phyloP scores from a whole-genome alignment of 1,284 basidiomycete species.

The Testicularia cyperi region DNA sequence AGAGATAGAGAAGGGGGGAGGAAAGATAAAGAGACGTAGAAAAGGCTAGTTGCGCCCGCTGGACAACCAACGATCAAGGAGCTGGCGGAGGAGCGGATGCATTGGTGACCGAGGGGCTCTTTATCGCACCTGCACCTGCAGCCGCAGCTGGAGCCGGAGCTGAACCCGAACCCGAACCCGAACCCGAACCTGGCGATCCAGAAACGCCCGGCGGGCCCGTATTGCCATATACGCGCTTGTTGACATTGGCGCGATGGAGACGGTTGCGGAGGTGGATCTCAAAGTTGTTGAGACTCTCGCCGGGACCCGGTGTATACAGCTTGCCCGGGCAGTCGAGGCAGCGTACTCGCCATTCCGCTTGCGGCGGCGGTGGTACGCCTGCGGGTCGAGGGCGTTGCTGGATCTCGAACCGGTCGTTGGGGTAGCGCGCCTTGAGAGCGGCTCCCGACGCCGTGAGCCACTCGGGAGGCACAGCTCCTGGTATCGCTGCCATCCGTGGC shows the following conservation, averaged over 20 bases:
- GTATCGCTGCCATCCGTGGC: conserved; percentile 16
- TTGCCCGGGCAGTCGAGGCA: conserved; percentile 93
- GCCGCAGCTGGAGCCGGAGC: too few species aligned
- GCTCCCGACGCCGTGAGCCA: conserved; percentile 73
- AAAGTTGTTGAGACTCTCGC: conserved; percentile 85
- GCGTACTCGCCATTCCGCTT: conserved; percentile 81
- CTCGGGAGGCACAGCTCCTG: conserved; percentile 62
- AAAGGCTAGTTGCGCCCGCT: too few species aligned
- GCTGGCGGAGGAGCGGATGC: too few species aligned
- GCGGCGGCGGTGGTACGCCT: conserved; percentile 26
- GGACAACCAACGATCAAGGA: too few species aligned
- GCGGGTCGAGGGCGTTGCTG: conserved; percentile 30
- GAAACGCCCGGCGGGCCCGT: conserved; percentile 5
- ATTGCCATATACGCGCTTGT: conserved; percentile 35
- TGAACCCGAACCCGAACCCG: not conserved
- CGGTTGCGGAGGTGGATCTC: conserved; percentile 85
- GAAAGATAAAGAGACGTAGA: too few species aligned
- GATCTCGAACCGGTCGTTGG: conserved; percentile 72
- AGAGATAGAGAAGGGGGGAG: too few species aligned
- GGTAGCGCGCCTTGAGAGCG: conserved; percentile 72
- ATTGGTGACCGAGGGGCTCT: too few species aligned
- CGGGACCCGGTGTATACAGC: conserved; percentile 89
- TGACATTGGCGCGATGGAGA: conserved; percentile 65
- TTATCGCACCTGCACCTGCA: too few species aligned
- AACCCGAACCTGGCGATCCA: conserved; percentile 1